A percentile compares a stretch with the other conserved stretches of the same genome.
phyloP scores from a whole-genome alignment of 306 rosid species.

The Senna tora region DNA sequence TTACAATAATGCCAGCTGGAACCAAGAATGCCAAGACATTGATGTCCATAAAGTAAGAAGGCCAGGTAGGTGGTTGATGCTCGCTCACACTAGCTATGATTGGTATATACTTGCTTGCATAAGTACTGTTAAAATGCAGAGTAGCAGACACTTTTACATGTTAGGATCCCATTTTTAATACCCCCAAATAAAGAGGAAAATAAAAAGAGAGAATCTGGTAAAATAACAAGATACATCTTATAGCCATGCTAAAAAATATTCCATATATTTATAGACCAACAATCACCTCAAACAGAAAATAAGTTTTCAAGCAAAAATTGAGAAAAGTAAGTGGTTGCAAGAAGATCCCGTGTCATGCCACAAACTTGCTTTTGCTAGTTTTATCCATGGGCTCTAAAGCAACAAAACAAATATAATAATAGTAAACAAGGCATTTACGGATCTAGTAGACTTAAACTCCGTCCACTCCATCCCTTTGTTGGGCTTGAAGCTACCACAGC shows the following conservation, averaged over 20 bases:
- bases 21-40: constrained; percentile 97
- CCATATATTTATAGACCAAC: constrained; percentile 21
- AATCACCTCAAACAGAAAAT: constrained; percentile 31
- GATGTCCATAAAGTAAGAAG: constrained; percentile 99
- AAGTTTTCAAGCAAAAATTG: neutral
- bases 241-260: constrained; percentile 9
- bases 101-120: constrained; percentile 99
- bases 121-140: constrained; percentile 64
- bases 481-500: constrained; percentile 99
- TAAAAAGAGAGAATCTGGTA: constrained; percentile 13
- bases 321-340: neutral
- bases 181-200: neutral
- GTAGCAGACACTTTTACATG: constrained; percentile 31
- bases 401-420: constrained; percentile 27
- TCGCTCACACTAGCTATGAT: constrained; percentile 99
- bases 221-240: constrained; percentile 19
- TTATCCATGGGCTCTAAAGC: constrained; percentile 24
- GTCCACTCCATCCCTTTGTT: constrained; percentile 98
- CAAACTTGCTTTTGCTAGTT: constrained; percentile 11
- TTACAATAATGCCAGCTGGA: constrained; percentile 96
- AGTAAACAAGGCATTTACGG: constrained; percentile 68
- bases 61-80: constrained; percentile 99
- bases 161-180: constrained; percentile 16
- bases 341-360: constrained; percentile 5
- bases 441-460: constrained; percentile 94